Evolutionary conservation across 139 green algal genomes (phyloP), one percentile per base, ranked within the genome.

Genomic region (Gonium pectorale): DNA sequence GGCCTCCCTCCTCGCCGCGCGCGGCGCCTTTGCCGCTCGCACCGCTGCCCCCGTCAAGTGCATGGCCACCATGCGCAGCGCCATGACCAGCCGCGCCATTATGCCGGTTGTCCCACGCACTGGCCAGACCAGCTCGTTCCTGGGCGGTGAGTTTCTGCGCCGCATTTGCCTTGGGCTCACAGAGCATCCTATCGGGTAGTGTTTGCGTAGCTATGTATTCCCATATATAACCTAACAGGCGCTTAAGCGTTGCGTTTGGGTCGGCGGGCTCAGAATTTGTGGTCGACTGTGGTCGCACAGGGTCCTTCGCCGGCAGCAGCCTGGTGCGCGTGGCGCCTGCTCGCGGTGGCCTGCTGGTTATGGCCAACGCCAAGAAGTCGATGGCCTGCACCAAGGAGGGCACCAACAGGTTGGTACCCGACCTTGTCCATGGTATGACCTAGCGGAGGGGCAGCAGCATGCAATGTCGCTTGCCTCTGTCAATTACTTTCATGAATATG

Each of bases 321-420:
- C 64, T 88, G 40, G 72, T 66, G 31, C 75, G 81, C 26, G 70
- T 51, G 35, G 63, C 86, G 1, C 87, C 81, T 15, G 66, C 77
- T 41, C 91, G 92, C 68, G 86, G 85, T 56, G 66, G 89, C 19
- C 87, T 96, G 46, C 62, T 95, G 26, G 89, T 96, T n/a, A 80
- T 95, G 69, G 91, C 90, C 67, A 94, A 95, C 62, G 89, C 79
- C 67, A 94, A 94, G 88, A 95, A 94, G 77, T 91, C 90, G 24
- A 87, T 95, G 67, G 93, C 89, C 13, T 90, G 86, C 79, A 96
- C 93, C 6, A 89, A 93, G 79, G 75, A 87, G 41, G 93, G 93
- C 80, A 96, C 87, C 62, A 89, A 90, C 72, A 91, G 93, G 89
- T 94, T n/a, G n/a, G n/a, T n/a, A n/a, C n/a, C n/a, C n/a, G n/a